Evolutionary conservation across 805 yeast species (phyloP).

Genomic region (Candida montana): DNA sequence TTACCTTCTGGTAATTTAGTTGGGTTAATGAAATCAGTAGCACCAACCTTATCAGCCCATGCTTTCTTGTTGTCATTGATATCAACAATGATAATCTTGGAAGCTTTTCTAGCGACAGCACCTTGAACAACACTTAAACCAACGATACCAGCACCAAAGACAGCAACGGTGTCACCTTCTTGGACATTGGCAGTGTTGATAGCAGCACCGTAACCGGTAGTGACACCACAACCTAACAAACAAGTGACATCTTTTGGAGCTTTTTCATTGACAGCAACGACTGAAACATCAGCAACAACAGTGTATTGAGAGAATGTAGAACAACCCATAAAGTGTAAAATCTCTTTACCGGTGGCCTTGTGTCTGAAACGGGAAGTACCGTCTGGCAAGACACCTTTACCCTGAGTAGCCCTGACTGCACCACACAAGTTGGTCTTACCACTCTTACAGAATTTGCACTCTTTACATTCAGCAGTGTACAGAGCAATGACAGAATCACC

Average conservation of each 20-base stretch:
- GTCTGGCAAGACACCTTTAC: constrained; percentile 98
- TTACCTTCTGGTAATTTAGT: constrained; percentile 68
- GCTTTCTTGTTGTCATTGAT: constrained; percentile 76
- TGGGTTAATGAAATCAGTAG: constrained; percentile 92
- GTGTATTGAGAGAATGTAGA: constrained; percentile 96
- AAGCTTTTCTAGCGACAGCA: constrained; percentile 78
- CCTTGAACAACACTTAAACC: constrained; percentile 97
- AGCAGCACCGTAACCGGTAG: constrained; percentile 98
- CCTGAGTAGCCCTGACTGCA: constrained; percentile 94
- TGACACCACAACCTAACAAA: constrained; percentile 95
- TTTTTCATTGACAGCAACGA: constrained; percentile 80
- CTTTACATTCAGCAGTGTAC: constrained; percentile 94
- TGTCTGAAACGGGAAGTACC: constrained; percentile 89
- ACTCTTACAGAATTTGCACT: constrained; percentile 90
- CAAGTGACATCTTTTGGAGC: constrained; percentile 87
- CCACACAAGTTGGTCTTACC: constrained; percentile 98
- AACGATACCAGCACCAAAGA: constrained; percentile 97
- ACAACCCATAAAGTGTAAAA: constrained; percentile 96
- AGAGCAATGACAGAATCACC: constrained; percentile 94
- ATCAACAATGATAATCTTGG: constrained; percentile 79
- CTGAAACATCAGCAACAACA: constrained; percentile 95
- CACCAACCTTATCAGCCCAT: constrained; percentile 89
- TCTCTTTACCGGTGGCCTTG: constrained; percentile 65
- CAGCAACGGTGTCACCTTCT: constrained; percentile 89
- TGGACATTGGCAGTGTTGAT: constrained; percentile 87